Evolutionary conservation across 106 monocot species (phyloP).

Genomic region (Xerophyta viscosa): DNA sequence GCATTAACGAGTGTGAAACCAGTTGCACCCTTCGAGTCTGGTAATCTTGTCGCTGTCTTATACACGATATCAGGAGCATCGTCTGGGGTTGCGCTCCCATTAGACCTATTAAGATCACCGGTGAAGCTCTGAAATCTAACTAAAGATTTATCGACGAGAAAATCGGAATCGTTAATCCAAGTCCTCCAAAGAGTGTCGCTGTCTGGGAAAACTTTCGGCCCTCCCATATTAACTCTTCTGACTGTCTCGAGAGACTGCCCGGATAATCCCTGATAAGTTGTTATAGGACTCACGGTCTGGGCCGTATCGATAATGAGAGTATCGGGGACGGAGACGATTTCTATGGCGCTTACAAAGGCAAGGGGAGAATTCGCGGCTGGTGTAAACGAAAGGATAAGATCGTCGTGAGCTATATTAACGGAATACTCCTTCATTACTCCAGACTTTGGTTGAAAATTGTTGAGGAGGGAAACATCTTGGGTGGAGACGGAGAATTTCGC

Average conservation of each 20-base stretch:
- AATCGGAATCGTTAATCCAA: not conserved
- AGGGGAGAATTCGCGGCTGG: not conserved
- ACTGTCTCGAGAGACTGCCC: not conserved
- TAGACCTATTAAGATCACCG: not conserved
- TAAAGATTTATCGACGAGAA: not conserved
- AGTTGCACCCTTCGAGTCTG: not conserved
- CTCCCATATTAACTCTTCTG: not conserved
- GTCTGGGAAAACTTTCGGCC: not conserved
- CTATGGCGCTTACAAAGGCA: not conserved
- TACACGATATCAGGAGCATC: not conserved
- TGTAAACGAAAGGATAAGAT: not conserved
- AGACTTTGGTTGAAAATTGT: slow-evolving; percentile 5
- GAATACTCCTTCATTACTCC: not conserved
- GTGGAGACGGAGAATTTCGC: slow-evolving; percentile 6
- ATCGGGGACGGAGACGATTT: not conserved
- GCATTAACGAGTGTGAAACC: not conserved
- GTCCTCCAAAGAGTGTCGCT: not conserved
- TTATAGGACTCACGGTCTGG: not conserved
- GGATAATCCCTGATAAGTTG: not conserved
- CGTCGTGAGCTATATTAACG: not conserved
- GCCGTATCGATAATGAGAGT: not conserved
- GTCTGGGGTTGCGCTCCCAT: not conserved
- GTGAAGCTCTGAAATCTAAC: not conserved
- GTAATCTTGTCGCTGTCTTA: not conserved
- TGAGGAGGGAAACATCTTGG: slow-evolving; percentile 4